These are phyloP conservation scores for Caryocar brasiliense DNA, from an alignment of 441 rosid genomes.

Conservation along the genomic window DNA sequence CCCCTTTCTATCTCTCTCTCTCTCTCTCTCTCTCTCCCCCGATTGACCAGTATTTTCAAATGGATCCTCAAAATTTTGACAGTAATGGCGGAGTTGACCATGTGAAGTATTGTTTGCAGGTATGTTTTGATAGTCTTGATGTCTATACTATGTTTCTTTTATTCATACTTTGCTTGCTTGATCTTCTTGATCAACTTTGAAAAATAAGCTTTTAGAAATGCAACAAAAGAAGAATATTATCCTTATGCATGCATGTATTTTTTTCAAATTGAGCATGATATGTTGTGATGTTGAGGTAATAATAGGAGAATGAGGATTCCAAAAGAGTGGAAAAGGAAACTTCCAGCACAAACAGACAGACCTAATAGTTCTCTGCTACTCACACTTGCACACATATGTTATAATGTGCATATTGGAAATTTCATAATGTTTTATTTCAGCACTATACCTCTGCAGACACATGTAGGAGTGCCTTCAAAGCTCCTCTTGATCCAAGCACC, in stretches of 20 bases:
- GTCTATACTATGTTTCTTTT: neutral
- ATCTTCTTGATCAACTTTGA: neutral
- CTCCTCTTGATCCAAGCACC: constrained; percentile 94
- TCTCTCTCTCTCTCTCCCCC: constrained; percentile 12
- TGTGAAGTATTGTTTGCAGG: constrained; percentile 89
- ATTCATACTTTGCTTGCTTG: neutral
- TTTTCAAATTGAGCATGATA: neutral
- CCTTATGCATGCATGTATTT: neutral
- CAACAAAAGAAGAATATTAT: neutral
- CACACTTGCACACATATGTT: no score
- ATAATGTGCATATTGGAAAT: no score
- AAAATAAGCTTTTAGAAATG: no score
- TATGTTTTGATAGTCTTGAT: constrained; percentile 15
- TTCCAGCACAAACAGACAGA: no score
- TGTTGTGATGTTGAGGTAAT: no score
- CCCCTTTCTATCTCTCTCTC: no score
- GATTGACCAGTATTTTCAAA: constrained; percentile 70
- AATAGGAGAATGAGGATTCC: no score
- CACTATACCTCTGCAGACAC: constrained; percentile 83
- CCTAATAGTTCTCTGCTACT: no score
- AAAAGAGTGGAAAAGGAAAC: no score
- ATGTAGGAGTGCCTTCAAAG: constrained; percentile 95
- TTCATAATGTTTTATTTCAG: constrained; percentile 36
- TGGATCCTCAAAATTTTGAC: constrained; percentile 65
- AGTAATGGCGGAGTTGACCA: constrained; percentile 76